phyloP scores from a whole-genome alignment of 139 green algal species.

The Zygnema cylindricum region DNA sequence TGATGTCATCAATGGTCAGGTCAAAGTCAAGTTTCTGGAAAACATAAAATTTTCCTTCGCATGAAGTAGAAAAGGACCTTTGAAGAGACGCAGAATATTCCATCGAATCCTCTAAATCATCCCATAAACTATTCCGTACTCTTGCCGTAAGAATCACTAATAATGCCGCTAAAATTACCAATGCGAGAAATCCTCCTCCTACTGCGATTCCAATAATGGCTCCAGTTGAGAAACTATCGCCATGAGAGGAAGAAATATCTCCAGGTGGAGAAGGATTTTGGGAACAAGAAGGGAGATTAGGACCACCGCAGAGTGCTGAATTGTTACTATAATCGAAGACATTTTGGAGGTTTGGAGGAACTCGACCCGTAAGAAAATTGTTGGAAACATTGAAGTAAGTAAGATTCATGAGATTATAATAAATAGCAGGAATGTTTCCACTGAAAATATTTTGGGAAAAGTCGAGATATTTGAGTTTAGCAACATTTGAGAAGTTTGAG shows the following conservation, averaged over 20 bases:
- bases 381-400: conserved; percentile 22
- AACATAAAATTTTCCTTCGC: not conserved
- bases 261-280: not conserved
- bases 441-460: not conserved
- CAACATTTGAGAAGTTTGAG: not conserved
- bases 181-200: not conserved
- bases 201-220: conserved; percentile 33
- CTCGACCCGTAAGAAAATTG: not conserved
- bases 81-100: not conserved
- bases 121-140: not conserved
- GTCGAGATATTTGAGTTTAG: not conserved
- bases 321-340: conserved; percentile 5
- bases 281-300: not conserved
- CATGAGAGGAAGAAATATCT: not conserved
- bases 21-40: conserved; percentile 8
- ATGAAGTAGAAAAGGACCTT: not conserved
- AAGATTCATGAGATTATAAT: not conserved
- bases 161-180: not conserved
- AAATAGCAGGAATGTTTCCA: not conserved
- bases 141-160: not conserved
- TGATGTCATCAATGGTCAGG: conserved; percentile 33
- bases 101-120: not conserved
- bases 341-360: conserved; percentile 13
- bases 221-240: not conserved
- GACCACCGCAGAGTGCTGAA: conserved; percentile 16